phyloP scores from a whole-genome alignment of 768 basidiomycete genomes.

The Phaeolepiota aurea region DNA sequence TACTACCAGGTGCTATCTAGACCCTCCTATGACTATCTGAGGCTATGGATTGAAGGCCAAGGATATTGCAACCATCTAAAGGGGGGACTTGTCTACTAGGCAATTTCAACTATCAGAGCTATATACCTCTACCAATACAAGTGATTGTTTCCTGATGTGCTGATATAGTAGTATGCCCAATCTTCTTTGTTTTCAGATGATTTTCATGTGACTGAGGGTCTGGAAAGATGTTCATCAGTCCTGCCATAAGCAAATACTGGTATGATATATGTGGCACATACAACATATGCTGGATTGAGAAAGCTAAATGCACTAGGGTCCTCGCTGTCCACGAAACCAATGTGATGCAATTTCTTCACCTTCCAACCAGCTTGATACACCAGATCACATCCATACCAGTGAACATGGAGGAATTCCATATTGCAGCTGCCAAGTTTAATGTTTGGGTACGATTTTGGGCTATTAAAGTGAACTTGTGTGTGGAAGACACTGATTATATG shows the following conservation, averaged over 20 bases:
- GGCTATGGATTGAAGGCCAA: too few species aligned
- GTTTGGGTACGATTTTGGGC: not conserved
- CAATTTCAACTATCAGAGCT: too few species aligned
- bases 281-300: conserved; percentile 29
- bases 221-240: too few species aligned
- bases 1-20: too few species aligned
- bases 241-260: conserved; percentile 32
- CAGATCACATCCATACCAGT: not conserved
- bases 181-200: too few species aligned
- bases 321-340: not conserved
- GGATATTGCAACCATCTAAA: too few species aligned
- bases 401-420: not conserved
- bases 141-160: too few species aligned
- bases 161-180: too few species aligned
- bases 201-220: too few species aligned
- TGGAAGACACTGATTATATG: conserved; percentile 11
- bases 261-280: conserved; percentile 32
- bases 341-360: not conserved
- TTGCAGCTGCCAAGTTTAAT: not conserved
- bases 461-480: conserved; percentile 9
- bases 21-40: too few species aligned
- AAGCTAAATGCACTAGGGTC: conserved; percentile 30
- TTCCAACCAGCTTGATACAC: not conserved
- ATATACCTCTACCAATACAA: too few species aligned
- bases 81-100: too few species aligned